A percentile compares a stretch with the other conserved stretches of the same genome.
These are phyloP conservation scores for Cokeromyces recurvatus DNA, from an alignment of 371 early-diverging fungal species.

Conservation along the genomic window DNA sequence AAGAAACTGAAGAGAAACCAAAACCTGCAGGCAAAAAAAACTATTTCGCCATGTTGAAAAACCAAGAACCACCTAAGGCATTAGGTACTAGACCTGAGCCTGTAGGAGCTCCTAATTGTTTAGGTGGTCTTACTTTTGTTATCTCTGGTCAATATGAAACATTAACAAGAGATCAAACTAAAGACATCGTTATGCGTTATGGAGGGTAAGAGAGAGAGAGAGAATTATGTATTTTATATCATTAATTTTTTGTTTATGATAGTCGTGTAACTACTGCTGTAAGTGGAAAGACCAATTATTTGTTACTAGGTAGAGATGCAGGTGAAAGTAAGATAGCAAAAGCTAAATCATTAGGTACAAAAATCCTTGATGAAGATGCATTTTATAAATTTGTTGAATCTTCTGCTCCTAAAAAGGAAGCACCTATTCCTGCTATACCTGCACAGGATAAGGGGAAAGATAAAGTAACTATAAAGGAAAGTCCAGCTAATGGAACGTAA, in stretches of 20 bases:
- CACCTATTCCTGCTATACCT: background rate
- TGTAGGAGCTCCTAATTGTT: conserved; percentile 73
- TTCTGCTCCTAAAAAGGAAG: conserved; percentile 16
- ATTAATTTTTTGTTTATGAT: background rate
- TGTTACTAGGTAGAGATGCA: conserved; percentile 91
- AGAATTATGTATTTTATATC: background rate
- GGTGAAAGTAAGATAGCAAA: conserved; percentile 91
- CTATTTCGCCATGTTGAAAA: conserved; percentile 26
- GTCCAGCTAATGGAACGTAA: no score
- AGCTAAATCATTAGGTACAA: conserved; percentile 70
- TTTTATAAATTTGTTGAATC: conserved; percentile 79
- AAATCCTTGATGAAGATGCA: conserved; percentile 84
- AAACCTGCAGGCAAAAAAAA: conserved; percentile 4
- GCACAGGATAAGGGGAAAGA: no score
- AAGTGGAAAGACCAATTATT: conserved; percentile 88
- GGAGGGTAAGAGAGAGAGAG: conserved; percentile 63
- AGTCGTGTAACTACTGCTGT: conserved; percentile 82
- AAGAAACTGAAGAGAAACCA: conserved; percentile 3
- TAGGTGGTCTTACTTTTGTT: conserved; percentile 85
- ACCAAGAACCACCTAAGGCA: conserved; percentile 54
- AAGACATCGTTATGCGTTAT: conserved; percentile 85
- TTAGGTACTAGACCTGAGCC: conserved; percentile 78
- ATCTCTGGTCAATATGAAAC: conserved; percentile 86
- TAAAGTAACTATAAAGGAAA: no score
- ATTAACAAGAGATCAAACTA: conserved; percentile 71